phyloP scores from a whole-genome alignment of 257 asterid species.

The Datura wrightii region DNA sequence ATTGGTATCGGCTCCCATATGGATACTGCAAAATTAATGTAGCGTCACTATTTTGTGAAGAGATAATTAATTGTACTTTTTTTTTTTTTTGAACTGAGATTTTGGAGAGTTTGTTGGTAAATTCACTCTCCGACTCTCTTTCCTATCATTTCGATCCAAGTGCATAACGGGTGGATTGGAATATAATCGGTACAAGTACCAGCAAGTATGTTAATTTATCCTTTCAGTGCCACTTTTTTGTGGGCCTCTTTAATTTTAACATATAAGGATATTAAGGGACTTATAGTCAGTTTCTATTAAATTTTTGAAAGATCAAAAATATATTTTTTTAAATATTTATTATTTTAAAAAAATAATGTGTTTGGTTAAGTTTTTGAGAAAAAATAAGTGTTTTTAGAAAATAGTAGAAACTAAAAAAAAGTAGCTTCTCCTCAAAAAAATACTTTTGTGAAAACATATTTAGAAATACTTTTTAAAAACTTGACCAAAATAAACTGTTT shows the following conservation, averaged over 20 bases:
- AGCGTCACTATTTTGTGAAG: background rate
- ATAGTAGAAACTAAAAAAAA: too few species aligned
- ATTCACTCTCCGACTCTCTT: background rate
- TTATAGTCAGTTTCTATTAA: too few species aligned
- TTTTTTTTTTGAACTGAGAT: background rate
- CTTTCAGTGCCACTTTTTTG: background rate
- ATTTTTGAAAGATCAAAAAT: too few species aligned
- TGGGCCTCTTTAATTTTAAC: background rate
- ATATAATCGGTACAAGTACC: background rate
- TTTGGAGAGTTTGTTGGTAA: background rate
- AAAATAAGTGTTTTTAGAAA: too few species aligned
- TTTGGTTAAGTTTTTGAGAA: too few species aligned
- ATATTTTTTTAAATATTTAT: too few species aligned
- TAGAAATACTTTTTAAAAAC: too few species aligned
- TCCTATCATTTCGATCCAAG: background rate
- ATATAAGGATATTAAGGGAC: too few species aligned
- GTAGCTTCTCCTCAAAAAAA: too few species aligned
- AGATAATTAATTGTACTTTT: background rate
- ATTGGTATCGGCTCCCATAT: conserved; percentile 52
- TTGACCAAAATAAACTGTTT: too few species aligned
- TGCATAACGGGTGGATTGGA: background rate
- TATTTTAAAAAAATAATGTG: too few species aligned
- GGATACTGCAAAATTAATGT: background rate
- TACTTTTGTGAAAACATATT: too few species aligned
- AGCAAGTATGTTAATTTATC: background rate